Percentiles rank a stretch among this genome's conserved stretches.
These are phyloP conservation scores for Stygiomarasmius scandens DNA, from an alignment of 1,284 basidiomycete species.

Conservation along the genomic window DNA sequence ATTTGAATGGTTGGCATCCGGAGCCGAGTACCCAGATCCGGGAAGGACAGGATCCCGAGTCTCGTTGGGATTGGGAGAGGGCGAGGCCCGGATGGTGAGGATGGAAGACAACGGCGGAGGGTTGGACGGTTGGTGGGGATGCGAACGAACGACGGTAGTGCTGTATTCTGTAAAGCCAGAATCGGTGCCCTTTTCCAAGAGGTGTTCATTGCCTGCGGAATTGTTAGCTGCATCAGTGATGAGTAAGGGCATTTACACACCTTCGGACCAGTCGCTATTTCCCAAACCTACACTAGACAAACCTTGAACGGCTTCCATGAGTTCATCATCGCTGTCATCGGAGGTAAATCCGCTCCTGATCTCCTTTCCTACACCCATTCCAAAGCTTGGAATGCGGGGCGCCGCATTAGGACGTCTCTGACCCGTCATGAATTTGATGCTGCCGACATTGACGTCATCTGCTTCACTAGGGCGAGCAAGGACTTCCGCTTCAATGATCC, in stretches of 20 bases:
- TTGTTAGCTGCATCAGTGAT: constrained; percentile 13
- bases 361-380: constrained; percentile 68
- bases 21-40: constrained; percentile 23
- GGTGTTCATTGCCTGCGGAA: constrained; percentile 51
- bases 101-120: constrained; percentile 70
- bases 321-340: constrained; percentile 63
- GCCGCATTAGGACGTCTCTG: constrained; percentile 58
- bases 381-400: constrained; percentile 86
- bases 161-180: constrained; percentile 61
- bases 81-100: constrained; percentile 65
- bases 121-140: constrained; percentile 36
- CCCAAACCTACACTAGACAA: constrained; percentile 52
- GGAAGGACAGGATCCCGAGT: constrained; percentile 35
- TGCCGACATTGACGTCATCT: constrained; percentile 81
- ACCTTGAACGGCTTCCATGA: constrained; percentile 65
- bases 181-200: constrained; percentile 44
- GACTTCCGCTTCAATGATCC: constrained; percentile 81
- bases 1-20: constrained; percentile 24
- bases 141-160: constrained; percentile 63
- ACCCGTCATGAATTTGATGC: constrained; percentile 76
- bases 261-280: constrained; percentile 50
- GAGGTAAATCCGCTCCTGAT: constrained; percentile 42
- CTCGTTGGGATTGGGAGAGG: constrained; percentile 50
- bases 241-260: constrained; percentile 27
- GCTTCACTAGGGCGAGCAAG: constrained; percentile 66